Conservation (phyloP, 1,284 basidiomycete genomes). For the Ceratobasidium sp. region DNA sequence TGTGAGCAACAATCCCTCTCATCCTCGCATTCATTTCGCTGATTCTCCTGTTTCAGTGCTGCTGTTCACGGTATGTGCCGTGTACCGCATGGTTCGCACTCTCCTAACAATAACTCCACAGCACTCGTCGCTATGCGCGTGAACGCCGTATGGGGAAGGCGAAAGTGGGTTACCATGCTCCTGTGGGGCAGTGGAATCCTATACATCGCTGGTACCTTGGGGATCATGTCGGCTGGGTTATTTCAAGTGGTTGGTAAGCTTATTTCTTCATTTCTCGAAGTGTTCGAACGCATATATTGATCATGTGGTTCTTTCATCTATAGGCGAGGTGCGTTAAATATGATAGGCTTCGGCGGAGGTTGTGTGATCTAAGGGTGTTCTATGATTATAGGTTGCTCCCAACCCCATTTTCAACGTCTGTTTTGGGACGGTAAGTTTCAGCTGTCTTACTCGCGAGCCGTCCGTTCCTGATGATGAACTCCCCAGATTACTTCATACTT, state of each 20-base stretch:
- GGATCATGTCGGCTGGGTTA: constrained; percentile 38
- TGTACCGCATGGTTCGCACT: neutral
- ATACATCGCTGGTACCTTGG: constrained; percentile 37
- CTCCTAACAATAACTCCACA: neutral
- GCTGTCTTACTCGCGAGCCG: neutral
- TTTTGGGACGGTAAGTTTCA: constrained; percentile 35
- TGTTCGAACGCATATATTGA: neutral
- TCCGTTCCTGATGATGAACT: neutral
- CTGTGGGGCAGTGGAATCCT: constrained; percentile 27
- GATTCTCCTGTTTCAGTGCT: constrained; percentile 9
- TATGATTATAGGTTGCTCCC: constrained; percentile 22
- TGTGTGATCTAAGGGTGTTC: constrained; percentile 1
- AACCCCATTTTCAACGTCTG: constrained; percentile 46
- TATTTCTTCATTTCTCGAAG: neutral
- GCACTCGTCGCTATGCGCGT: constrained; percentile 47
- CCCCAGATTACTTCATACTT: constrained; percentile 39
- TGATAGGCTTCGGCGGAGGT: neutral
- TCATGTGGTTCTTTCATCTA: neutral
- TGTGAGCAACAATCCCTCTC: constrained; percentile 23
- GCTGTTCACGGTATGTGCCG: constrained; percentile 35
- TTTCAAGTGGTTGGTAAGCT: constrained; percentile 39
- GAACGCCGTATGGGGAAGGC: constrained; percentile 47
- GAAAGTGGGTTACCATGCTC: constrained; percentile 24
- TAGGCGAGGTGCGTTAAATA: constrained; percentile 14
- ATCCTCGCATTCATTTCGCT: neutral